Base-by-base conservation (phyloP, 73 alveolate species). In the Effrenium voratum region DNA sequence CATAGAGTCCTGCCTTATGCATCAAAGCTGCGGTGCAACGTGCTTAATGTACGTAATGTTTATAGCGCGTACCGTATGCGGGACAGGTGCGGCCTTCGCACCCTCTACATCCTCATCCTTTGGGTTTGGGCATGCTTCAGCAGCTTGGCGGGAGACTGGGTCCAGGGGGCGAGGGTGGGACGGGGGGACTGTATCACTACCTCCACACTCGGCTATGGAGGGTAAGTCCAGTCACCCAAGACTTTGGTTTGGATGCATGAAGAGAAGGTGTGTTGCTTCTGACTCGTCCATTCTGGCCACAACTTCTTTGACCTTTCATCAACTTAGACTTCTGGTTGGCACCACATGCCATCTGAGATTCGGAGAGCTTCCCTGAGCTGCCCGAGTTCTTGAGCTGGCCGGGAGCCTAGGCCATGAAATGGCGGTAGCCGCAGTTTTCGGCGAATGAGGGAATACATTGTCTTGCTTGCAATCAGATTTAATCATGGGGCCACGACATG, bases 1-100 rank as follows among this genome's bases (percentile, higher is more conserved):
- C n/a, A n/a, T n/a, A n/a, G n/a, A n/a, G n/a, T n/a, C n/a, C n/a
- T n/a, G n/a, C n/a, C n/a, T n/a, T n/a, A n/a, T n/a, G n/a, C n/a
- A n/a, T n/a, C n/a, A n/a, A n/a, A n/a, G n/a, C n/a, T n/a, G n/a
- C n/a, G n/a, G n/a, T n/a, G n/a, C n/a, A n/a, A n/a, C n/a, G n/a
- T n/a, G n/a, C n/a, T n/a, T n/a, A n/a, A n/a, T n/a, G n/a, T n/a
- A n/a, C n/a, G n/a, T n/a, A n/a, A n/a, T n/a, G n/a, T n/a, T n/a
- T n/a, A n/a, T n/a, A n/a, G n/a, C n/a, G n/a, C n/a, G n/a, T n/a
- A n/a, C n/a, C n/a, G n/a, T n/a, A n/a, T n/a, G n/a, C n/a, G n/a
- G n/a, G n/a, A n/a, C n/a, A 90, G 96, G 96, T 90, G 87, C 55
- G 85, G 96, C 38, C 79, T 90, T 45, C 96, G 96, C 55, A n/a